Evolutionary conservation across 2,329 filamentous ascomycete species (phyloP).

Genomic region (Aureobasidium sp.): DNA sequence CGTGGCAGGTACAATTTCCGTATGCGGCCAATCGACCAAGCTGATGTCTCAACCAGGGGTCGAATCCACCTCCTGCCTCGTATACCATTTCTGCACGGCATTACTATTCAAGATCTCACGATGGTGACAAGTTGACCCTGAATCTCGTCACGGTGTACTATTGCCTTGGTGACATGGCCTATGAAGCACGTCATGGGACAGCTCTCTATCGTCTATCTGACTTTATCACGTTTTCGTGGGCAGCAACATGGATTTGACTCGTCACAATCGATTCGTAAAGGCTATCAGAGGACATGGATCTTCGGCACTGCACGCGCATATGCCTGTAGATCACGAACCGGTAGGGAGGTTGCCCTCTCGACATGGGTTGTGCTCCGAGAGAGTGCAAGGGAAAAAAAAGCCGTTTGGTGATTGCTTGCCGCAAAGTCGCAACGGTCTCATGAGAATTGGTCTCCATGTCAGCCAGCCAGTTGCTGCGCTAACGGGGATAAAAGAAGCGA

Average conservation of each 20-base stretch:
- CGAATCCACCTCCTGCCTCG: constrained; percentile 8
- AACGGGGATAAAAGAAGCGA: constrained; percentile 5
- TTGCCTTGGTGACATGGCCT: not conserved
- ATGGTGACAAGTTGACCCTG: not conserved
- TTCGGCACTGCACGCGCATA: not conserved
- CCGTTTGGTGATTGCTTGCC: constrained; percentile 7
- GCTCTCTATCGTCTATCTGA: not conserved
- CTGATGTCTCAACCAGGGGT: constrained; percentile 6
- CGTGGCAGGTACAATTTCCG: constrained; percentile 11
- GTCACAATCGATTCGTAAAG: constrained; percentile 3
- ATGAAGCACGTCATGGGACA: not conserved
- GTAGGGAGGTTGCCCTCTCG: constrained; percentile 1
- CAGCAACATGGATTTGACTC: not conserved
- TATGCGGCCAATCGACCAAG: not conserved
- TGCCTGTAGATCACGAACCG: not conserved
- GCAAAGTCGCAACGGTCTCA: constrained; percentile 6
- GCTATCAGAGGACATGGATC: not conserved
- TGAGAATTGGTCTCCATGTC: constrained; percentile 11
- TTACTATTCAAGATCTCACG: not conserved
- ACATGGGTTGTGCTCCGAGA: constrained; percentile 2
- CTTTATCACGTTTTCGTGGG: not conserved
- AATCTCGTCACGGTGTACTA: not conserved
- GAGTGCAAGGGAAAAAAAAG: not conserved
- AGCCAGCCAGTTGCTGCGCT: constrained; percentile 7
- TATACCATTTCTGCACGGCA: constrained; percentile 5